phyloP scores from a whole-genome alignment of 2,329 filamentous ascomycete species.

The Pseudomassariella vexata region DNA sequence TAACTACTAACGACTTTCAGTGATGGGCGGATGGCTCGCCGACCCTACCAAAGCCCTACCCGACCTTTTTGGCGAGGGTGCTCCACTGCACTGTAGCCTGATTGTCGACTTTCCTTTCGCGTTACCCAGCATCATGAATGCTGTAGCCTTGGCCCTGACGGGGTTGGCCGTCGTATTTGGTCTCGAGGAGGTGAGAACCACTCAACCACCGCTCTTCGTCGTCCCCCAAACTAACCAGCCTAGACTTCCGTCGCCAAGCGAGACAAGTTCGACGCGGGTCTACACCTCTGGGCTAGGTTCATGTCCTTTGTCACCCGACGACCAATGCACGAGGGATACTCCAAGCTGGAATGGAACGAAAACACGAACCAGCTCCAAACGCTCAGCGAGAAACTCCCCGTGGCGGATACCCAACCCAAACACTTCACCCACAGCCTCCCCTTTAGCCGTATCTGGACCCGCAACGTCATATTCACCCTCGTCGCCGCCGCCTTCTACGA shows the following conservation, averaged over 20 bases:
- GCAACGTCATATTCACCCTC: slow-evolving; percentile 46
- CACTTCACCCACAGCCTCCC: slow-evolving; percentile 17
- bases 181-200: slow-evolving; percentile 54
- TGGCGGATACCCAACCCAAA: slow-evolving; percentile 5
- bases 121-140: slow-evolving; percentile 63
- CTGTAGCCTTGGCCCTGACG: slow-evolving; percentile 50
- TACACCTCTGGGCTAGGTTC: slow-evolving; percentile 28
- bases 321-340: slow-evolving; percentile 23
- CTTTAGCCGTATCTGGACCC: slow-evolving; percentile 39
- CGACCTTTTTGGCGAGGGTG: slow-evolving; percentile 53
- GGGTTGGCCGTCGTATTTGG: slow-evolving; percentile 53
- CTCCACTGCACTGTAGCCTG: slow-evolving; percentile 56
- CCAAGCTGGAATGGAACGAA: slow-evolving; percentile 17
- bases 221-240: not conserved
- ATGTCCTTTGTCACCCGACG: slow-evolving; percentile 22
- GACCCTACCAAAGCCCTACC: slow-evolving; percentile 61
- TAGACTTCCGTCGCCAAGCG: slow-evolving; percentile 42
- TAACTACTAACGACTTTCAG: slow-evolving; percentile 19
- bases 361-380: slow-evolving; percentile 1
- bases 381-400: slow-evolving; percentile 7
- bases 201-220: not conserved
- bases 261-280: slow-evolving; percentile 38
- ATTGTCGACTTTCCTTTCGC: slow-evolving; percentile 63
- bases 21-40: slow-evolving; percentile 61
- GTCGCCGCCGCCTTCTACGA: slow-evolving; percentile 63